A percentile compares a stretch with the other conserved stretches of the same genome.
Conservation (phyloP, 768 basidiomycete genomes). For the Dentipellis fragilis region DNA sequence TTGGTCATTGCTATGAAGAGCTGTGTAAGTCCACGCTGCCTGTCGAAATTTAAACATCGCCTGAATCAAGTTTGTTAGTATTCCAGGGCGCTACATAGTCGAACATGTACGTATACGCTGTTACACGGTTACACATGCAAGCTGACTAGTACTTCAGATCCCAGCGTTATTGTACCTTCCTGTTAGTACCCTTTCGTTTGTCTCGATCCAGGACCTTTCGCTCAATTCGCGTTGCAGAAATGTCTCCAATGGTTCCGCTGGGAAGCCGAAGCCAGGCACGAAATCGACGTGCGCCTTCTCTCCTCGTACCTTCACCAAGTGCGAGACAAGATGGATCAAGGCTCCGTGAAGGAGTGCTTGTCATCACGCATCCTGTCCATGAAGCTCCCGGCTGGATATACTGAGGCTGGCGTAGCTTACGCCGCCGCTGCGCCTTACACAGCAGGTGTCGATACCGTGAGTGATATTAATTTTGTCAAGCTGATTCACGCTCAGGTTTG, state of each 20-base stretch:
- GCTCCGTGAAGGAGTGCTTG: constrained; percentile 4
- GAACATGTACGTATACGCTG: background rate
- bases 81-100: background rate
- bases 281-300: background rate
- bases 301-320: background rate
- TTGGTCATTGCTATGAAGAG: background rate
- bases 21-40: background rate
- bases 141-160: background rate
- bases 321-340: background rate
- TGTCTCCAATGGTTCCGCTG: constrained; percentile 10
- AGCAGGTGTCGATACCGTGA: constrained; percentile 8
- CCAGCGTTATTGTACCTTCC: constrained; percentile 7
- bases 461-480: background rate
- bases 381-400: background rate
- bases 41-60: no score
- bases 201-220: background rate
- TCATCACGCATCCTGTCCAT: constrained; percentile 1
- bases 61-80: background rate
- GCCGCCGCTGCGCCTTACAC: constrained; percentile 6
- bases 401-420: constrained; percentile 3
- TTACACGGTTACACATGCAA: background rate
- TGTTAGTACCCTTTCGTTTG: background rate
- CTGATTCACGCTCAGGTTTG: background rate
- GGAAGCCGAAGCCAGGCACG: background rate
- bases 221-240: background rate